Conservation (phyloP, 23 red algal genomes). For the Chondrus crispus region DNA sequence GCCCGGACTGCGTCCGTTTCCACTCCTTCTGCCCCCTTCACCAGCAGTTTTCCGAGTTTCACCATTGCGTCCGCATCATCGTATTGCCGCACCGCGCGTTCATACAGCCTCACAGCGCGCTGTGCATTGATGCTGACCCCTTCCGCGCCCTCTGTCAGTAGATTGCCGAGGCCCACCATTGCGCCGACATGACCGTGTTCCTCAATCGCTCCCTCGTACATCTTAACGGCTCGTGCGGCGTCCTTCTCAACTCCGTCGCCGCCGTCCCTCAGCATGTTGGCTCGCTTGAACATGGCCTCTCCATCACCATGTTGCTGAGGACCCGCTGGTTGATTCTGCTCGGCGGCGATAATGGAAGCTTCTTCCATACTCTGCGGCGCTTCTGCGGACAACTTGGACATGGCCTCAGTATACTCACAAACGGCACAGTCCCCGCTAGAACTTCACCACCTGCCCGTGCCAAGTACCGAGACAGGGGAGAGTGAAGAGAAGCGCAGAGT, state of each 20-base stretch:
- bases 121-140: not conserved
- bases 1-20: conserved; percentile 9
- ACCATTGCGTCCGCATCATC: conserved; percentile 17
- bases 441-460: no score
- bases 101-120: conserved; percentile 26
- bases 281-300: conserved; percentile 9
- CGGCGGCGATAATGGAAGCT: no score
- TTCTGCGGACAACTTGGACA: no score
- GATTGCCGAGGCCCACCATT: not conserved
- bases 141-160: not conserved
- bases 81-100: conserved; percentile 2
- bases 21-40: conserved; percentile 7
- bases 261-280: conserved; percentile 15
- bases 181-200: conserved; percentile 15
- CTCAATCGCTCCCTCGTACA: conserved; percentile 25
- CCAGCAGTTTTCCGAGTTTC: not conserved
- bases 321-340: no score
- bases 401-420: no score
- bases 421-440: no score
- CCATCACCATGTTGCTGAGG: no score
- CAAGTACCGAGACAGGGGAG: no score
- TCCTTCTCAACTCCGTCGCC: conserved; percentile 8
- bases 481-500: no score
- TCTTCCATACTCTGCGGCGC: no score
- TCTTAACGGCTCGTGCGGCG: not conserved